Conservation (phyloP, 345 rosid genomes). For the Camelina laxa region DNA sequence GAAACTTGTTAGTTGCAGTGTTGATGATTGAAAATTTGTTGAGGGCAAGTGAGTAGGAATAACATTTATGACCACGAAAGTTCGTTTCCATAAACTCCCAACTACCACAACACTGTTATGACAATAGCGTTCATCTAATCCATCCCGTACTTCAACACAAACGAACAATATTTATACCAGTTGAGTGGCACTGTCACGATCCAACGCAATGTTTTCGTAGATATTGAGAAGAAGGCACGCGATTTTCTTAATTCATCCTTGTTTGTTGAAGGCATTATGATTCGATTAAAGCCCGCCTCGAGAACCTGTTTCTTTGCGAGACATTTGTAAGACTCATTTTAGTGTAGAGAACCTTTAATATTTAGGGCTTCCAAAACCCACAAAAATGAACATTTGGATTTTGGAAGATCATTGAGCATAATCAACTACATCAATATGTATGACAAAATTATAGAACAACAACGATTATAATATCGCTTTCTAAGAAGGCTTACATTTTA, state of each 20-base stretch:
- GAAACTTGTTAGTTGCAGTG: neutral
- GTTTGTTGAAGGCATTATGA: too few relatives aligned
- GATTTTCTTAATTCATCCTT: too few relatives aligned
- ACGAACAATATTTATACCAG: too few relatives aligned
- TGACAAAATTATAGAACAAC: neutral
- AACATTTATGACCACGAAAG: neutral
- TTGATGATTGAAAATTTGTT: conserved; percentile 44
- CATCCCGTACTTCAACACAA: too few relatives aligned
- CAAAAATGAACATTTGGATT: neutral
- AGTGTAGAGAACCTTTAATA: neutral
- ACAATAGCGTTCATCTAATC: neutral
- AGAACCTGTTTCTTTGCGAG: neutral
- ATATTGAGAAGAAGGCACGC: too few relatives aligned
- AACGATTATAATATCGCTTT: neutral
- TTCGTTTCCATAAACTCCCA: neutral
- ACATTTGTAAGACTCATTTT: neutral
- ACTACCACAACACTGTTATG: neutral
- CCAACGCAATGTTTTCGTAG: too few relatives aligned
- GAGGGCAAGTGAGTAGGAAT: conserved; percentile 10
- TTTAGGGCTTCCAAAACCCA: neutral
- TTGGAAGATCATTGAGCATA: neutral
- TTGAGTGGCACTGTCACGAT: too few relatives aligned
- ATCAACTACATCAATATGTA: neutral
- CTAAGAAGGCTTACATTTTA: too few relatives aligned
- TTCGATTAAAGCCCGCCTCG: too few relatives aligned